Conservation (phyloP, 2,329 filamentous ascomycete species). For the Stagonosporopsis vannaccii region DNA sequence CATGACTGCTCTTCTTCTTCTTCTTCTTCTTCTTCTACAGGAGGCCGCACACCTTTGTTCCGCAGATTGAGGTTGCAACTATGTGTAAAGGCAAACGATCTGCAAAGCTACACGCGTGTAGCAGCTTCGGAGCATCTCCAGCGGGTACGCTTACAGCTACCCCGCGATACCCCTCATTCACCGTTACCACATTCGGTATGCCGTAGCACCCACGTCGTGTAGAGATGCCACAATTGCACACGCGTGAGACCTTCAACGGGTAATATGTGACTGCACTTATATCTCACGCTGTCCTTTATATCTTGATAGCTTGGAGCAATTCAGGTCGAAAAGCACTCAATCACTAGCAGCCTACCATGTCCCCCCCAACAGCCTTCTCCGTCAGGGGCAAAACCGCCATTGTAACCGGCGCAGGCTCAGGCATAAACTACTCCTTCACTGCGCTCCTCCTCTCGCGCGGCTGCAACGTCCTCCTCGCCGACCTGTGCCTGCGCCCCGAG, state of each 20-base stretch:
- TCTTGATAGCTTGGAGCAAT: background rate
- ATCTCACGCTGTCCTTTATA: no score
- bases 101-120: conserved; percentile 6
- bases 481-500: conserved; percentile 57
- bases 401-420: conserved; percentile 57
- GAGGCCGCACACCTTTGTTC: no score
- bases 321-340: background rate
- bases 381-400: conserved; percentile 57
- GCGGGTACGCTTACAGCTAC: conserved; percentile 16
- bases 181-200: conserved; percentile 22
- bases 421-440: conserved; percentile 58
- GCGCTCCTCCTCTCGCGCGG: conserved; percentile 52
- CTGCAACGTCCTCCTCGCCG: conserved; percentile 59
- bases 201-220: conserved; percentile 3
- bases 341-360: no score
- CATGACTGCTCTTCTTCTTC: no score
- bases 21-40: no score
- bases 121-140: no score
- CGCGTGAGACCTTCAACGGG: background rate
- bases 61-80: no score
- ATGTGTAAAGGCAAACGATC: background rate
- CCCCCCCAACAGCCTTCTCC: background rate
- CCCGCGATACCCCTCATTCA: conserved; percentile 28
- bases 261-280: background rate
- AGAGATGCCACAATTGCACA: background rate